Conservation (phyloP, 129 eudicot genomes). For the Smallanthus sonchifolius region DNA sequence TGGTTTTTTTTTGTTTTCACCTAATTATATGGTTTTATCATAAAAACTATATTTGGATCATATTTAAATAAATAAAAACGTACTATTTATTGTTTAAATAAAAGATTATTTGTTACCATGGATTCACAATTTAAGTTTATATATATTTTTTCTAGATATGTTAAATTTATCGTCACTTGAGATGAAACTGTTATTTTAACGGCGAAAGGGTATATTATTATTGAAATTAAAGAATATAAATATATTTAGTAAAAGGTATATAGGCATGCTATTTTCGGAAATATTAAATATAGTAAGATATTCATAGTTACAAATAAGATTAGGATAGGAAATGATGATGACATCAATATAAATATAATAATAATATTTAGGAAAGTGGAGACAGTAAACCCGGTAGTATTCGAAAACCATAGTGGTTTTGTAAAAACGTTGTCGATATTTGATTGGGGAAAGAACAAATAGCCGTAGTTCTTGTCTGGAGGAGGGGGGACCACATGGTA, state of each 20-base stretch:
- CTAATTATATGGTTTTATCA: too few species aligned
- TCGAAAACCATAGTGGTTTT: conserved; percentile 43
- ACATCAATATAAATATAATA: conserved; percentile 13
- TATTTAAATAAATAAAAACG: too few species aligned
- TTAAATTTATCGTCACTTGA: neutral
- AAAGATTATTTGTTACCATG: neutral
- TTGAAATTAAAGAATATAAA: too few species aligned
- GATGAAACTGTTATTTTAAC: neutral
- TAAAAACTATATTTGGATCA: too few species aligned
- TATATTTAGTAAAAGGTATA: neutral
- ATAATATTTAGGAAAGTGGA: neutral
- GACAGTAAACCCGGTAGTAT: conserved; percentile 26
- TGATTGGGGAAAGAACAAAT: conserved; percentile 28
- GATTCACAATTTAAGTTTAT: neutral
- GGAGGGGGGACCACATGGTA: conserved; percentile 26
- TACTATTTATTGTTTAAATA: too few species aligned
- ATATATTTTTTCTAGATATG: neutral
- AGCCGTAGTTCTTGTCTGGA: conserved; percentile 4
- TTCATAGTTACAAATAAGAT: conserved; percentile 1
- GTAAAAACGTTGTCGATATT: conserved; percentile 40
- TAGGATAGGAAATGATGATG: neutral
- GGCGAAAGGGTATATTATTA: too few species aligned
- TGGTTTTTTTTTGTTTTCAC: too few species aligned
- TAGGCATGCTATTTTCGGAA: conserved; percentile 8
- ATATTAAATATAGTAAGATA: conserved; percentile 16